Evolutionary conservation across 257 asterid species (phyloP), one percentile per base, ranked within the genome.

Genomic region (Mentha longifolia): DNA sequence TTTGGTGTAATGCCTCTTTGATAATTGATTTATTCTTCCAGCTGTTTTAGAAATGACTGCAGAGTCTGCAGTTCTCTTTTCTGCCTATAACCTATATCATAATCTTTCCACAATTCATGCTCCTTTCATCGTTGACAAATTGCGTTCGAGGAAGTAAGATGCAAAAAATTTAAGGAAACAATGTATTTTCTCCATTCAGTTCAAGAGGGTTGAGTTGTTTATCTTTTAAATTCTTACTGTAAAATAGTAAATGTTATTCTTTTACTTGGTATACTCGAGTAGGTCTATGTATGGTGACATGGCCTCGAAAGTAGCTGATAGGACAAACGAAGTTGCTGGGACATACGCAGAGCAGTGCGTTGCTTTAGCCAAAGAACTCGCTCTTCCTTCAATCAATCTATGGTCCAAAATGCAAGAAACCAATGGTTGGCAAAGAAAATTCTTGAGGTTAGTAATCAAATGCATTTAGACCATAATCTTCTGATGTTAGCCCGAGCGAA

Each of bases 401-500:
- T 95, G 99, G 99, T 84, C 97, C 73, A 89, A 86, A 78, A 92
- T 95, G 97, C 97, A 95, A 82, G 89, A 95, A 83, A 80, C 85
- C 6, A 81, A 74, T 11, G 87, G 87, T 51, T 92, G 99, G 99
- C 87, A 88, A 84, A 82, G 73, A 78, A 91, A 25, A 59, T 78
- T 78, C 77, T 74, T 78, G 57, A 74, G 83, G 83, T 78, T 70
- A 42, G 79, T 64, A 41, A 54, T 73, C 35, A 12, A 33, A 7
- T 11, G 31, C 3, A 28, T 28, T 28, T 28, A 28, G 31, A 3
- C 31, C 13, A 10, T 10, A 35, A 35, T 9, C 39, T 35, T 35
- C 39, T 7, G 8, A 5, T 35, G 8, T 1, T 11, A 19, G 45
- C 16, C 17, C 7, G 47, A 61, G 61, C 14, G 55, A 55, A 54